phyloP scores from a whole-genome alignment of 805 yeast species.

The Lipomyces anomalus region DNA sequence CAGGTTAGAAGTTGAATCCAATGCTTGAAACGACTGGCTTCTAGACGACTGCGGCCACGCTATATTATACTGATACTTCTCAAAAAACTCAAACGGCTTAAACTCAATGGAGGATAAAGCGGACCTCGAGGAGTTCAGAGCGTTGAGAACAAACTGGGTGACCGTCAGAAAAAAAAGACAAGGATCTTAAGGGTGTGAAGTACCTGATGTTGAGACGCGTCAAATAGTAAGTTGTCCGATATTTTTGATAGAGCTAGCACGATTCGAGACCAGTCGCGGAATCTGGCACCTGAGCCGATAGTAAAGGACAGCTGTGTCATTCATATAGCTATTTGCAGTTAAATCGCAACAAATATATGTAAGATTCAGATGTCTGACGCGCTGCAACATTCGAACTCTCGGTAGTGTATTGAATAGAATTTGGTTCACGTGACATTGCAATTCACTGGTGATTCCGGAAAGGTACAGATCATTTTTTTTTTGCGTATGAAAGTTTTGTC shows the following conservation, averaged over 20 bases:
- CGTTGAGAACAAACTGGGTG: background rate
- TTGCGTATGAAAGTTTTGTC: too few relatives aligned
- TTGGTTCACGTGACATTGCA: too few relatives aligned
- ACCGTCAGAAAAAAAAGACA: too few relatives aligned
- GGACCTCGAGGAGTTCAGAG: background rate
- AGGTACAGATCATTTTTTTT: too few relatives aligned
- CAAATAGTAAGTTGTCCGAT: conserved; percentile 12
- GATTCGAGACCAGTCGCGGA: conserved; percentile 22
- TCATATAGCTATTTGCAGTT: too few relatives aligned
- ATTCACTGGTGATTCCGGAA: too few relatives aligned
- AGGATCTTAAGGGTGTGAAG: background rate
- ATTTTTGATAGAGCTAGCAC: conserved; percentile 11
- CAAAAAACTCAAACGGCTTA: background rate
- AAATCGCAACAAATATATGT: too few relatives aligned
- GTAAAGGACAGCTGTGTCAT: conserved; percentile 18
- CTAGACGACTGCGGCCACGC: too few relatives aligned
- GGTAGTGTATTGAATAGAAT: too few relatives aligned
- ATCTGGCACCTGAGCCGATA: conserved; percentile 7
- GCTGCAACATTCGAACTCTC: too few relatives aligned
- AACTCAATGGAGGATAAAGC: background rate
- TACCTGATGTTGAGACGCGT: conserved; percentile 7
- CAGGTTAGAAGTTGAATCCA: background rate
- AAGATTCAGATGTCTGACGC: too few relatives aligned
- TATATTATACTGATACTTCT: background rate
- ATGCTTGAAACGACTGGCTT: too few relatives aligned